Percentiles rank a stretch among this genome's conserved stretches.
Conservation (phyloP, 2,329 filamentous ascomycete species). For the Bertia moriformis region DNA sequence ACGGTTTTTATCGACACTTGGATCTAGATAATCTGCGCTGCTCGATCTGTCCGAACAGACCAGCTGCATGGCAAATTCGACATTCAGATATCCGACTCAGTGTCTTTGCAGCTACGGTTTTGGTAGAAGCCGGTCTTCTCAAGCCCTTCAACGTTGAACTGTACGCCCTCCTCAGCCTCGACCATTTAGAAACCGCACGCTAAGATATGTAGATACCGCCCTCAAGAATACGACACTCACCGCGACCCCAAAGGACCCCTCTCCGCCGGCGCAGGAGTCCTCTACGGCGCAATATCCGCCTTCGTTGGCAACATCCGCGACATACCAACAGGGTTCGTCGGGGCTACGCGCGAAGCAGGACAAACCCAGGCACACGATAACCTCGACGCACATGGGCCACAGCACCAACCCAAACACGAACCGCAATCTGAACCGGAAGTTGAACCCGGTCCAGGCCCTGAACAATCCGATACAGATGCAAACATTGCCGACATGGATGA, state of each 20-base stretch:
- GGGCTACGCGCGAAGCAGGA: background rate
- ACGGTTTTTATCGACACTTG: conserved; percentile 34
- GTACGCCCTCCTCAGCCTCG: too few relatives aligned
- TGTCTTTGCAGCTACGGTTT: conserved; percentile 37
- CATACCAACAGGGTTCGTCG: background rate
- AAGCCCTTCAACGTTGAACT: conserved; percentile 40
- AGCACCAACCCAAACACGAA: background rate
- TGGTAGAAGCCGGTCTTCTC: conserved; percentile 34
- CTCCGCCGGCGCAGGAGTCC: background rate
- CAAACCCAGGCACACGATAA: background rate
- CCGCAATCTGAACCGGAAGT: too few relatives aligned
- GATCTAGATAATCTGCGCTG: conserved; percentile 34
- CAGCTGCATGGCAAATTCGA: conserved; percentile 43
- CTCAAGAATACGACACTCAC: background rate
- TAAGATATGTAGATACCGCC: background rate
- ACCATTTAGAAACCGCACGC: background rate
- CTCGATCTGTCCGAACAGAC: conserved; percentile 30
- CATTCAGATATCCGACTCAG: conserved; percentile 36
- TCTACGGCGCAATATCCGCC: background rate
- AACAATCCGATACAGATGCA: background rate
- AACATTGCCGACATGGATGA: background rate
- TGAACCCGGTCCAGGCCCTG: background rate
- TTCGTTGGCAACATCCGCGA: background rate
- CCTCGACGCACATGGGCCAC: background rate
- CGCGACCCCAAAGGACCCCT: background rate